Conservation (phyloP, 2,329 filamentous ascomycete genomes). For the Trichoderma guizhouense region DNA sequence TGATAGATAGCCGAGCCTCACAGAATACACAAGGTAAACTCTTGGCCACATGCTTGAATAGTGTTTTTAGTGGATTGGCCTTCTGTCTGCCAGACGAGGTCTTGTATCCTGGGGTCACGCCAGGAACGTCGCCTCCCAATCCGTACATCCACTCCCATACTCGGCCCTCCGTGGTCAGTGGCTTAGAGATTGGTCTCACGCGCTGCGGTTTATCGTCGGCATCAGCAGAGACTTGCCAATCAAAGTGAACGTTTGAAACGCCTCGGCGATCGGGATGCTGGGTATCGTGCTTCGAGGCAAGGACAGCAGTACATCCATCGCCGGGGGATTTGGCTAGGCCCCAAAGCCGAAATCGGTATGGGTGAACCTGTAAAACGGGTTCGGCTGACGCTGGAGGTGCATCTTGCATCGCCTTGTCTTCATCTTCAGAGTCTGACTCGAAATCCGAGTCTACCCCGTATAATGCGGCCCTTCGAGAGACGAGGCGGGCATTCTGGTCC, state of each 20-base stretch:
- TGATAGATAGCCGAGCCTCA: conserved; percentile 31
- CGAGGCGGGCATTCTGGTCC: conserved; percentile 41
- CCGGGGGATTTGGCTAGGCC: conserved; percentile 51
- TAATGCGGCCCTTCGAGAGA: conserved; percentile 46
- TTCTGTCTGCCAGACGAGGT: conserved; percentile 18
- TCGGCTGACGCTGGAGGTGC: conserved; percentile 11
- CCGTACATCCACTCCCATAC: conserved; percentile 61
- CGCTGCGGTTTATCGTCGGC: conserved; percentile 2
- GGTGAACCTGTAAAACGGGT: conserved; percentile 42
- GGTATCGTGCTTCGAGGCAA: conserved; percentile 48
- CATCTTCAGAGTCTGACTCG: conserved; percentile 26
- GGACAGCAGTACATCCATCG: conserved; percentile 48
- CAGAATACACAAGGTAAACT: conserved; percentile 49
- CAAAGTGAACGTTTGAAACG: conserved; percentile 38
- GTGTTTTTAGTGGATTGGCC: conserved; percentile 30
- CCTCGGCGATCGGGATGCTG: conserved; percentile 45
- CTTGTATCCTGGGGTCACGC: conserved; percentile 33
- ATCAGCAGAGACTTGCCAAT: conserved; percentile 26
- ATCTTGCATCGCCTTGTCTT: conserved; percentile 20
- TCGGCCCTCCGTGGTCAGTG: conserved; percentile 51
- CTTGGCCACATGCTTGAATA: conserved; percentile 37
- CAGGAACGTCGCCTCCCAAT: conserved; percentile 44
- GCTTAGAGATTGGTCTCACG: conserved; percentile 12
- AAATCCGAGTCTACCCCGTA: conserved; percentile 31
- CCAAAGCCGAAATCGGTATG: conserved; percentile 52